Evolutionary conservation across 345 rosid species (phyloP).

Genomic region (Orychophragmus violaceus): DNA sequence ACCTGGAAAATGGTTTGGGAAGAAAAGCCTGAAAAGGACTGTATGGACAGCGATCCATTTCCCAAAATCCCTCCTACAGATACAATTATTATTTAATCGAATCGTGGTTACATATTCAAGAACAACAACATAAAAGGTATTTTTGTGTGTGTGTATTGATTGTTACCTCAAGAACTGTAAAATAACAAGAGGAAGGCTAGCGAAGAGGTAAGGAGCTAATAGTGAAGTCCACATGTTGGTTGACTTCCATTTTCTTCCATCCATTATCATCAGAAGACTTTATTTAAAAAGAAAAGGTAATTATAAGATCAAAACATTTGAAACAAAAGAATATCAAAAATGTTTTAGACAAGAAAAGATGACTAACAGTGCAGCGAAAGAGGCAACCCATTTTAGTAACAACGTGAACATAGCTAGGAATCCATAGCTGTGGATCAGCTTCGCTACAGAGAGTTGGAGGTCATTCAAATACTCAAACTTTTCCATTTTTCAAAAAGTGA

Average conservation of each 20-base stretch:
- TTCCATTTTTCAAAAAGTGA: slow-evolving; percentile 29
- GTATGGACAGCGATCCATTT: slow-evolving; percentile 66
- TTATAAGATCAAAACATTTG: neutral
- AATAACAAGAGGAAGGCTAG: slow-evolving; percentile 53
- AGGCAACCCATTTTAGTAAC: slow-evolving; percentile 65
- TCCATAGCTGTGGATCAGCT: slow-evolving; percentile 39
- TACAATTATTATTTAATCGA: slow-evolving; percentile 25
- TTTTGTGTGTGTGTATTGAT: neutral
- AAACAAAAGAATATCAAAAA: neutral
- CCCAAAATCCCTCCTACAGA: slow-evolving; percentile 56
- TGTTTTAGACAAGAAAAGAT: neutral
- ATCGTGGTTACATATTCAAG: neutral
- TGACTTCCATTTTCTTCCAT: slow-evolving; percentile 70
- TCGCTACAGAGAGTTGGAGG: slow-evolving; percentile 41
- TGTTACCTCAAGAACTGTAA: slow-evolving; percentile 59
- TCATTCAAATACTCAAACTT: slow-evolving; percentile 43
- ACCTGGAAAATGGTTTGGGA: slow-evolving; percentile 73
- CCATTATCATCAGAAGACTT: slow-evolving; percentile 67
- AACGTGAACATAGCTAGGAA: slow-evolving; percentile 47
- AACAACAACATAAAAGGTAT: neutral
- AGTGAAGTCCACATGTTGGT: slow-evolving; percentile 65
- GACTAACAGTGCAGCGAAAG: slow-evolving; percentile 61
- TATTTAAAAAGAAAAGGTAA: neutral
- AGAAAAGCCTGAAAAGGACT: slow-evolving; percentile 63
- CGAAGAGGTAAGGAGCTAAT: slow-evolving; percentile 63